Percentiles rank a stretch among this genome's conserved stretches.
Conservation (phyloP, 2,329 filamentous ascomycete genomes). For the Metarhizium humberi region DNA sequence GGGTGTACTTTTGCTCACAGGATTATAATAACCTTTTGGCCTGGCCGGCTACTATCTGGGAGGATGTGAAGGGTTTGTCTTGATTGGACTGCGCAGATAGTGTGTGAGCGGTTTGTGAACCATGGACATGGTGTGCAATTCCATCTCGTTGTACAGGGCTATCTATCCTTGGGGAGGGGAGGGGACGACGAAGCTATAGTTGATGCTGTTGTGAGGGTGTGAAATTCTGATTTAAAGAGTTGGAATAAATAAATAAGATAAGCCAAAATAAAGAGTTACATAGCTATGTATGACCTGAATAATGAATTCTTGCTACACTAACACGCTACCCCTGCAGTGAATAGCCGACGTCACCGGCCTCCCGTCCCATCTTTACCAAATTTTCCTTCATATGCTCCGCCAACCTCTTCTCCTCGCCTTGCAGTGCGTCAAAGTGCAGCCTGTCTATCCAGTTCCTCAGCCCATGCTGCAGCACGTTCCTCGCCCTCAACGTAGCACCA, state of each 20-base stretch:
- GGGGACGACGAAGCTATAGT: no score
- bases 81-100: not conserved
- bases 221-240: no score
- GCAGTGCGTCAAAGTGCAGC: constrained; percentile 43
- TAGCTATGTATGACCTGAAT: no score
- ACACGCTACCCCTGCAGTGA: constrained; percentile 40
- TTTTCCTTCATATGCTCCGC: constrained; percentile 55
- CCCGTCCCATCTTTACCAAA: constrained; percentile 51
- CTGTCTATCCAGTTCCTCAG: constrained; percentile 55
- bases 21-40: constrained; percentile 1
- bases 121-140: not conserved
- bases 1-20: constrained; percentile 4
- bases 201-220: no score
- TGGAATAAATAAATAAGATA: no score
- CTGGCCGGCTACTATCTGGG: constrained; percentile 2
- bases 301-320: no score
- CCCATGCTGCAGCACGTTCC: constrained; percentile 68
- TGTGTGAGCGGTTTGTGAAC: not conserved
- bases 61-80: not conserved
- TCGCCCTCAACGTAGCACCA: constrained; percentile 46
- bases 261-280: no score
- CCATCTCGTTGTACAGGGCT: no score
- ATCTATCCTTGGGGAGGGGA: no score
- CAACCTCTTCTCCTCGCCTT: constrained; percentile 30
- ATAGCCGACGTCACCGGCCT: constrained; percentile 53